phyloP scores from a whole-genome alignment of 169 alveolate genomes.

The Besnoitia besnoiti region DNA sequence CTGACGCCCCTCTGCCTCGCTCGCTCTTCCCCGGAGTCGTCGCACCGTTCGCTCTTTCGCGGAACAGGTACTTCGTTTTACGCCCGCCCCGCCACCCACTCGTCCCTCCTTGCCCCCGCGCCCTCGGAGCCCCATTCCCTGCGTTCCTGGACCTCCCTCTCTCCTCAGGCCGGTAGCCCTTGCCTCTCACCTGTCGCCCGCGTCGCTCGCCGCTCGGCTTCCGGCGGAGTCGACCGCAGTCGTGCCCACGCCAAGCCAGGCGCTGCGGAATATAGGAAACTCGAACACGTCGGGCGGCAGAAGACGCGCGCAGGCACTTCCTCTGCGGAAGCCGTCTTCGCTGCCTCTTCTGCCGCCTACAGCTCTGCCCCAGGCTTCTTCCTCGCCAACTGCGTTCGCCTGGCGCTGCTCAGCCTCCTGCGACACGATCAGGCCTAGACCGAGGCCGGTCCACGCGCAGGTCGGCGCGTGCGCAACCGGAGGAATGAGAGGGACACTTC shows the following conservation, averaged over 20 bases:
- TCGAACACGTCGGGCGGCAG: neutral
- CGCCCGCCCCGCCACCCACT: too few relatives aligned
- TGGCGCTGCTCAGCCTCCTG: neutral
- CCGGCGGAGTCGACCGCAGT: slow-evolving; percentile 57
- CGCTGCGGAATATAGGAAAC: slow-evolving; percentile 59
- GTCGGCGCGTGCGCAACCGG: neutral
- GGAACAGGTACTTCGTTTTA: too few relatives aligned
- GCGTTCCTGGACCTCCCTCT: too few relatives aligned
- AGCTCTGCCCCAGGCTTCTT: neutral
- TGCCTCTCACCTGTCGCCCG: slow-evolving; percentile 23
- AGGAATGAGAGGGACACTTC: too few relatives aligned
- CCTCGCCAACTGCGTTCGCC: neutral
- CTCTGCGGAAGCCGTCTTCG: neutral
- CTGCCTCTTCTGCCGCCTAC: neutral
- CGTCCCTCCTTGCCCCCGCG: too few relatives aligned
- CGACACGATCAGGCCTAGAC: neutral
- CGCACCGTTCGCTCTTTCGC: too few relatives aligned
- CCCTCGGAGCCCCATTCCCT: too few relatives aligned
- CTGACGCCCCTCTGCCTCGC: too few relatives aligned
- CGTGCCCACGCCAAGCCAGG: slow-evolving; percentile 47
- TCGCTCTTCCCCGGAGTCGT: too few relatives aligned
- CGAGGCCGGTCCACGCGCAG: slow-evolving; percentile 6
- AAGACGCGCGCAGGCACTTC: neutral
- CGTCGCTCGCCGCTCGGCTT: slow-evolving; percentile 36
- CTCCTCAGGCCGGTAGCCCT: too few relatives aligned